Percentiles rank a stretch among this genome's conserved stretches.
Conservation (phyloP, 164 flowering plant species). For the Macadamia integrifolia region DNA sequence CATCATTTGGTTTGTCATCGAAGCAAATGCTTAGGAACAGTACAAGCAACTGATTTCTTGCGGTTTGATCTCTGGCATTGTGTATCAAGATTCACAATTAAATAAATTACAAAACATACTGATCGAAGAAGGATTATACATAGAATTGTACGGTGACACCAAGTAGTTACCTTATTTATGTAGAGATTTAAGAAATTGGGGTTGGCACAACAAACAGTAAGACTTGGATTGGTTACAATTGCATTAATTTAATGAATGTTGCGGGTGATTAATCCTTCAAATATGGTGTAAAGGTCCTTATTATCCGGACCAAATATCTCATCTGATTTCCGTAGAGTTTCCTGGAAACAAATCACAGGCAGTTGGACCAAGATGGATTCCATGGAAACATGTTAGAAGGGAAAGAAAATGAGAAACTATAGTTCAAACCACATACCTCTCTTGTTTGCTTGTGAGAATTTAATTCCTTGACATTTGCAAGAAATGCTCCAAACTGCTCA, state of each 20-base stretch:
- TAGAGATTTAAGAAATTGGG: not conserved
- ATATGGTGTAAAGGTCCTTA: conserved; percentile 69
- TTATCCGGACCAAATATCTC: conserved; percentile 85
- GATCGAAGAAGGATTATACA: not conserved
- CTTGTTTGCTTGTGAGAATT: conserved; percentile 84
- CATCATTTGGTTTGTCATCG: no score
- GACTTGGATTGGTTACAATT: not conserved
- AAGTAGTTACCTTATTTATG: not conserved
- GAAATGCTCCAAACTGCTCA: conserved; percentile 89
- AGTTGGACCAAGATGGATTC: not conserved
- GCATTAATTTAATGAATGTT: conserved; percentile 37
- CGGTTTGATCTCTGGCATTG: no score
- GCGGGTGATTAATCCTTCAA: conserved; percentile 77
- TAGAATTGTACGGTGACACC: not conserved
- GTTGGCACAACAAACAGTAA: not conserved
- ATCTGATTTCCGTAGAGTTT: conserved; percentile 74
- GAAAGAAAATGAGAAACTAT: not conserved
- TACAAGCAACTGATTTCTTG: no score
- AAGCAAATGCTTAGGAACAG: no score
- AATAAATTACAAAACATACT: not conserved
- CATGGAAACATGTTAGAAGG: not conserved
- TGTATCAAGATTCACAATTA: not conserved
- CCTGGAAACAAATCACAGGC: conserved; percentile 38
- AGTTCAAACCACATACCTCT: conserved; percentile 42
- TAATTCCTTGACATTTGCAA: conserved; percentile 88